Base-by-base conservation (phyloP, 164 flowering plant genomes). In the Berberis vulgaris region DNA sequence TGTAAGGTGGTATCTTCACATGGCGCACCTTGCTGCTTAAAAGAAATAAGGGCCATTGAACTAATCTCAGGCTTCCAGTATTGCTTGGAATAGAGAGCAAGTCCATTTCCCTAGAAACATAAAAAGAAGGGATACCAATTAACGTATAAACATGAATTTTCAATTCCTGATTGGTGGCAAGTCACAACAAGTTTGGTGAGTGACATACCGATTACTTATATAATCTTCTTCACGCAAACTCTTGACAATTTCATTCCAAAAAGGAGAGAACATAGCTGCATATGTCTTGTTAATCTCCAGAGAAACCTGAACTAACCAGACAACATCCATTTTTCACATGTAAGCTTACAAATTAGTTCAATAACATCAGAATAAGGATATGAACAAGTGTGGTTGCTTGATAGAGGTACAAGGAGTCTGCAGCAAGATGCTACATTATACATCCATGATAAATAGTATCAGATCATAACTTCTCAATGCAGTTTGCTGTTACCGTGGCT, bases 31-130 rank as follows among this genome's bases (percentile, higher is more conserved):
- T 94, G 70, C 99, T 89, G 74, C 93, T 84, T 39, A 94, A 71
- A 74, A 94, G 96, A 85, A 94, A 94, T 72, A 94, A 81, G 54
- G 99, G 99, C 99, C 99, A 94, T 59, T 94, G 99, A 45, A 94
- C 99, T 57, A 94, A 79, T 82, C 80, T 71, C 45, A 94, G 78
- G 64, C 81, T 86, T 68, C 97, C 96, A 59, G 81, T 67, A 67
- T 94, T 94, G 82, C 91, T 87, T 26, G 99, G 99, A 72, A 89
- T 84, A 52, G 73, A 83, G 62, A 94, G 96, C 74, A 94, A 84
- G 77, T 91, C 97, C 93, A 81, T 87, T 77, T 94, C 99, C 84
- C 99, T 94, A 77, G 3, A 78, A 63, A 45, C 44, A 80, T 39
- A 9, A 52, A 64, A 45, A 2, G n/a, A 40, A 1, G 50, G 43